Base-by-base conservation (phyloP, 768 basidiomycete species). In the Terana coerulea region DNA sequence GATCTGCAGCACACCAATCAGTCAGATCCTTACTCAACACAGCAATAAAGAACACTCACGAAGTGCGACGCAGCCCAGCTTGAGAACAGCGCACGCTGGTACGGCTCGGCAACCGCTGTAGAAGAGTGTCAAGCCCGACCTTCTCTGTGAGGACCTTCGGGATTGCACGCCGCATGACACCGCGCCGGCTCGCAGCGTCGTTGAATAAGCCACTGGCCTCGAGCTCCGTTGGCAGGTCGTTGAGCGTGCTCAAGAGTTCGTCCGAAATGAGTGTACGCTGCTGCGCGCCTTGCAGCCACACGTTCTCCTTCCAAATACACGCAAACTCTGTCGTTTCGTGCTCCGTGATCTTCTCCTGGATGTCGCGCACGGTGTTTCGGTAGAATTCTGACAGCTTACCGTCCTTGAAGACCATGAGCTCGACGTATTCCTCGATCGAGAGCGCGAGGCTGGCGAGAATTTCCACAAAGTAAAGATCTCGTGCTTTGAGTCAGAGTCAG, bases 361-460 rank as follows among this genome's bases (percentile, higher is more conserved):
- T 91, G 57, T 95, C 91, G 63, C 83, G 83, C 64, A 98, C 97
- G 69, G 98, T 98, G 65, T 67, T 84, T 68, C 91, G 70, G 74
- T 99, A 97, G 73, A 97, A 95, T 55, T 76, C 65, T 14, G 87
- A 88, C 2, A 94, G 89, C 65, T 88, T 85, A 52, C 84, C 89
- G 57, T 90, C 78, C 69, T 92, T 92, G 84, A 94, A 95, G 64
- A 91, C 85, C 95, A 98, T 98, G 54, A 85, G 71, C 57, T 93
- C 83, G 55, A 83, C 64, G 68, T 97, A 98, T 68, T 98, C 94
- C 52, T 88, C 73, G 28, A 94, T 95, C 21, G 84, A 84, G 49
- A 98, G 78, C 8, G 91, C 86, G 54, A 99, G 84, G 51, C 97
- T 97, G n/a, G 93, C 95, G 34, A 99, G 84, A 10, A 99, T 97